Percentiles rank a stretch among this genome's conserved stretches.
Evolutionary conservation across 2,329 filamentous ascomycete species (phyloP).

Genomic region (Plenodomus tracheiphilus): DNA sequence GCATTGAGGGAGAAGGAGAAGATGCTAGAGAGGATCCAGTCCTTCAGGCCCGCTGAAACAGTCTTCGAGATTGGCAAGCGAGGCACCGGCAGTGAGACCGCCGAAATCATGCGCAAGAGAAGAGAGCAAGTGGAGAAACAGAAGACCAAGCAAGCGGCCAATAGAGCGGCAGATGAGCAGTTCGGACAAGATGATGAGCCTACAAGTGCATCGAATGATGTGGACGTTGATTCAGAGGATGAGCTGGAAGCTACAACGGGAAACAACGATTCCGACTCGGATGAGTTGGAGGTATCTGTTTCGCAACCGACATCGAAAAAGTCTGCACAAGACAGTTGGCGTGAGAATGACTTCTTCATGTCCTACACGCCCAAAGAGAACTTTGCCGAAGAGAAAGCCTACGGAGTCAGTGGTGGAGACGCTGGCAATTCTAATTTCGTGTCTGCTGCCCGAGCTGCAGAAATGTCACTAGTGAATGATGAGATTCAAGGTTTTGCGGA

Average conservation of each 20-base stretch:
- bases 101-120: conserved; percentile 74
- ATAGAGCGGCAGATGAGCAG: conserved; percentile 36
- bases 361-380: conserved; percentile 87
- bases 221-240: conserved; percentile 36
- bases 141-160: conserved; percentile 47
- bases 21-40: conserved; percentile 87
- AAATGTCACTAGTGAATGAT: conserved; percentile 93
- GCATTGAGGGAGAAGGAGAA: conserved; percentile 71
- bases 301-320: conserved; percentile 44
- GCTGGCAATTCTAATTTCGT: conserved; percentile 71
- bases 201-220: conserved; percentile 14
- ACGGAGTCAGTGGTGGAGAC: conserved; percentile 83
- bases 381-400: conserved; percentile 84
- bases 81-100: conserved; percentile 65
- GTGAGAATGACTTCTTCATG: conserved; percentile 93
- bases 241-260: conserved; percentile 38
- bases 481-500: conserved; percentile 82
- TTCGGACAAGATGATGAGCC: conserved; percentile 6
- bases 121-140: conserved; percentile 69
- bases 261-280: conserved; percentile 51
- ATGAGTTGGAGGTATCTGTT: conserved; percentile 59
- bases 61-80: conserved; percentile 91
- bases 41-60: conserved; percentile 87
- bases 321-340: conserved; percentile 59
- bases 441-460: conserved; percentile 79